Base-by-base conservation (phyloP, 306 rosid genomes). In the Cucumis cinereus region DNA sequence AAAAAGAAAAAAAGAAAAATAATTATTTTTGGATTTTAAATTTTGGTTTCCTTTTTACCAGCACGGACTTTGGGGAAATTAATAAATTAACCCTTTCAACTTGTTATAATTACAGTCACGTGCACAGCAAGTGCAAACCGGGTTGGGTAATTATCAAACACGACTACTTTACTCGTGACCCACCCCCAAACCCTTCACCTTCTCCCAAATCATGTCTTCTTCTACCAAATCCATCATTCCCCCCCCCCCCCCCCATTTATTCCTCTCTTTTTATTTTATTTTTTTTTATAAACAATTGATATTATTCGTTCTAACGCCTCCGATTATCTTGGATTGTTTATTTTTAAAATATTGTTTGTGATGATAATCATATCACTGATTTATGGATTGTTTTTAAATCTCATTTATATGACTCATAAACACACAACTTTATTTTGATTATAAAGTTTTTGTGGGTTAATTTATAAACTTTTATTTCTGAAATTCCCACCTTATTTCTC, bases 121-220 rank as follows among this genome's bases (percentile, higher is more conserved):
- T 70, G 75, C 75, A 66, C 30, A 2, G 72, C 28, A 35, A 66
- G 73, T 66, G 73, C 17, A 41, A 19, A 67, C 5, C 33, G 73
- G 28, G 72, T 24, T 70, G 75, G 75, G 53, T 68, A 41, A 68
- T 68, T 68, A 70, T 70, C 58, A 47, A 55, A 41, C 57, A 70
- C 57, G 56, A 47, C 24, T 13, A 70, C 75, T 14, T 70, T 70
- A 49, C 75, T 47, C 41, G 56, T 70, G 40, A 49, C 58, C 36
- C 40, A 49, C 54, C 35, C 54, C 75, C 58, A 23, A 24, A 47
- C 47, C 57, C 40, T 24, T 47, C 55, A 43, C 74, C 43, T 68
- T 68, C 74, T 43, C 74, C 45, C 3, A 24, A 23, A 70, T 69
- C 75, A 69, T 24, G 75, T 69, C 40, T 69, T 69, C 56, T 23